Base-by-base conservation (phyloP, 345 rosid genomes). In the Lepidium africanum region DNA sequence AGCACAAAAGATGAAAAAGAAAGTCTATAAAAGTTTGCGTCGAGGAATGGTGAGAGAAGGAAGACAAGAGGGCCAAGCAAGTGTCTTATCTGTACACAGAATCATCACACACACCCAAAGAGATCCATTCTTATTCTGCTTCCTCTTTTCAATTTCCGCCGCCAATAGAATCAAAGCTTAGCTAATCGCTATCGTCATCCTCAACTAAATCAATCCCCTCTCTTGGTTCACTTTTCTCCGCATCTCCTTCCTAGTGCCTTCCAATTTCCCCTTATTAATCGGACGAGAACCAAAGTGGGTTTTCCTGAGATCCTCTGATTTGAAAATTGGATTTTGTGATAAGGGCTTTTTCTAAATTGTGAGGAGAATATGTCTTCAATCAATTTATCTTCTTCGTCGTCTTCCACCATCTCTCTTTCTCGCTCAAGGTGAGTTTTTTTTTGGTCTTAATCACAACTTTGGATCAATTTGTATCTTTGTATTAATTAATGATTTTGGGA, bases 351-450 rank as follows among this genome's bases (percentile, higher is more conserved):
- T 30, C n/a, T n/a, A n/a, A n/a, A n/a, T n/a, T n/a, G n/a, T 38
- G 0, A 23, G 9, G 49, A 54, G 40, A 57, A 21, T 9, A 80
- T 83, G 84, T 73, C 86, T 62, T 78, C 82, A 2, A 67, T 80
- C 78, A 78, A 71, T 47, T 3, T 80, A 23, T 76, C 82, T 19
- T 77, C 71, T 41, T 68, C 74, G 0, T 68, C 74, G 57, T 75
- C 77, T 71, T 76, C 86, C 43, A 78, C 81, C 46, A 39, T 76
- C 0, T 67, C 79, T 60, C 78, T 83, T 42, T 74, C 78, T 36
- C 63, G 63, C 63, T 63, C 79, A 10, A 73, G 70, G 86, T 83
- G 23, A 60, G 74, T 3, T 67, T 8, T 37, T 21, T 21, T 25
- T 27, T 27, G 37, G 19, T 17, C 11, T 3, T 1, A 49, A 46